Evolutionary conservation across 148 eudicot species (phyloP).

Genomic region (Simmondsia chinensis): DNA sequence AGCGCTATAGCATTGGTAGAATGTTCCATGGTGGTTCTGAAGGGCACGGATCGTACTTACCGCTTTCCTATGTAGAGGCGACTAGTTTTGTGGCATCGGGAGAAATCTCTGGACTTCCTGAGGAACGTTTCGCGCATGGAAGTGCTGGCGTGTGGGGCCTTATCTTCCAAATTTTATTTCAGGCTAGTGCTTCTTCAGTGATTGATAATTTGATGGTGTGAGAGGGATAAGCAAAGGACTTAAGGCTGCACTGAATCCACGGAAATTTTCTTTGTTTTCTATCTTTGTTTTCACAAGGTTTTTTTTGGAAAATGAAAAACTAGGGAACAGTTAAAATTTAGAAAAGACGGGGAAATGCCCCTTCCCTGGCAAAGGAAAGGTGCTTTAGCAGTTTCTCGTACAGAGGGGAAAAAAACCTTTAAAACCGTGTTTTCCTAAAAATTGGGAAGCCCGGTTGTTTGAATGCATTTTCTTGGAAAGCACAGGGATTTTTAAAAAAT

Average conservation of each 20-base stretch:
- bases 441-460: too few species aligned
- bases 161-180: constrained; percentile 42
- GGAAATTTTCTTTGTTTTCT: too few species aligned
- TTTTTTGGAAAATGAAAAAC: too few species aligned
- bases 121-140: constrained; percentile 4
- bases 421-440: too few species aligned
- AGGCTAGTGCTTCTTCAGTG: constrained; percentile 22
- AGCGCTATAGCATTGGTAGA: constrained; percentile 14
- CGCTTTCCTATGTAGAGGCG: constrained; percentile 20
- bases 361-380: too few species aligned
- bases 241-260: background rate
- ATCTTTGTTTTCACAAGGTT: too few species aligned
- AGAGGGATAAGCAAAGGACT: background rate
- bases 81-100: constrained; percentile 2
- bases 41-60: constrained; percentile 32
- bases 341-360: too few species aligned
- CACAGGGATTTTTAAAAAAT: too few species aligned
- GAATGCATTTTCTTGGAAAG: too few species aligned
- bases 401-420: too few species aligned
- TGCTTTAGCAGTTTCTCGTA: too few species aligned
- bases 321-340: too few species aligned
- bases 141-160: constrained; percentile 16
- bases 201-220: background rate
- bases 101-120: constrained; percentile 2
- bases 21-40: background rate